Base-by-base conservation (phyloP, 2,329 filamentous ascomycete species). In the Taxawa tesnikishii region DNA sequence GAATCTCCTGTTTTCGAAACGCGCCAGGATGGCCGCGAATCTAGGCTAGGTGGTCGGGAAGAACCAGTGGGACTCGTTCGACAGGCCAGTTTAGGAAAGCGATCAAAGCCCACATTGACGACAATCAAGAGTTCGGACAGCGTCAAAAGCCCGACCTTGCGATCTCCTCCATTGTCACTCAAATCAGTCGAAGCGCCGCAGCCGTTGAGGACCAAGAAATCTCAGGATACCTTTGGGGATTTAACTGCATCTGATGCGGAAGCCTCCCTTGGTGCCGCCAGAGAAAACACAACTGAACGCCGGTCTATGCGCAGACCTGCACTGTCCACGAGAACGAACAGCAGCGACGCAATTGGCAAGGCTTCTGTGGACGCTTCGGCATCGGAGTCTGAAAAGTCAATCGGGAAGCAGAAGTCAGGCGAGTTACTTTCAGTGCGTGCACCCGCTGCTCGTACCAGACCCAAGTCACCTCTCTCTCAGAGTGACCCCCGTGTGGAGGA, bases 41-140 rank as follows among this genome's bases (percentile, higher is more conserved):
- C 12, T 6, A 15, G n/a, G 8, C 15, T 9, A 14, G 12, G 8
- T 11, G 13, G 12, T 3, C 28, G 28, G 13, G 12, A 17, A 4
- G 9, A 28, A 54, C 46, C 44, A 26, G 51, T 50, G 19, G 50
- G 47, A 12, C 45, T 64, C n/a, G 56, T 66, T 26, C 49, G 63
- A 32, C 58, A 66, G 42, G 63, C 63, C 7, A 67, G 63, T 46
- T 39, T 66, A 15, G 63, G 63, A 11, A 55, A 60, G 39, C 54
- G 60, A 32, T 60, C 55, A 11, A 64, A 59, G 39, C 63, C 63
- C 5, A 62, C 58, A 6, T 41, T 67, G 38, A 65, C 60, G 34
- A 65, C 58, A 0, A 63, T 66, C 34, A 62, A 56, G 39, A 63
- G 58, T 24, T 48, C 51, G 2, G 61, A 65, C 10, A 50, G 43